Percentiles rank a stretch among this genome's conserved stretches.
These are phyloP conservation scores for Saccharomyces hybrid DNA, from an alignment of 1,139 yeast species.

Conservation along the genomic window DNA sequence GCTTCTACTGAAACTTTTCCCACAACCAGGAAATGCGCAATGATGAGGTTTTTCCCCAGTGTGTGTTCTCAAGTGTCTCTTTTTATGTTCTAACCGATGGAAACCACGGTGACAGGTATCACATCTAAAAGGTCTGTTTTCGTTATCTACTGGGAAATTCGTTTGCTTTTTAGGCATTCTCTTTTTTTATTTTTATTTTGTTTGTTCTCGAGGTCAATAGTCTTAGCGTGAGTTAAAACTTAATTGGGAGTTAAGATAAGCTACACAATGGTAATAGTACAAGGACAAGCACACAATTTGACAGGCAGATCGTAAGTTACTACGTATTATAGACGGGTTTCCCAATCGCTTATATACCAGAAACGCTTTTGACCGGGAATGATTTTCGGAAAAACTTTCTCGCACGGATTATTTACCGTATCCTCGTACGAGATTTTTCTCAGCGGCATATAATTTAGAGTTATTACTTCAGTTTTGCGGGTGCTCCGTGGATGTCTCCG, in stretches of 20 bases:
- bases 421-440: background rate
- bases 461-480: background rate
- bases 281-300: background rate
- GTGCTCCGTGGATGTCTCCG: background rate
- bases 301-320: background rate
- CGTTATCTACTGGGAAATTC: slow-evolving; percentile 19
- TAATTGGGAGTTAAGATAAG: slow-evolving; percentile 27
- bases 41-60: slow-evolving; percentile 94
- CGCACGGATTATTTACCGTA: background rate
- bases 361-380: background rate
- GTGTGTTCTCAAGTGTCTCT: slow-evolving; percentile 77
- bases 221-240: no score
- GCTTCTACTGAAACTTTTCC: slow-evolving; percentile 74
- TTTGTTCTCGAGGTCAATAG: background rate
- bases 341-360: background rate
- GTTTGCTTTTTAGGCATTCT: slow-evolving; percentile 9
- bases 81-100: slow-evolving; percentile 87
- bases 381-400: background rate
- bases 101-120: slow-evolving; percentile 89
- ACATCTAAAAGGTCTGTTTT: slow-evolving; percentile 67
- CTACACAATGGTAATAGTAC: background rate
- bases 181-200: slow-evolving; percentile 24
- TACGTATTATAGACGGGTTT: background rate
- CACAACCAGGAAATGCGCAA: slow-evolving; percentile 82
- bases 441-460: background rate